Conservation (phyloP, 2,329 filamentous ascomycete species). For the Microdochium nivale region DNA sequence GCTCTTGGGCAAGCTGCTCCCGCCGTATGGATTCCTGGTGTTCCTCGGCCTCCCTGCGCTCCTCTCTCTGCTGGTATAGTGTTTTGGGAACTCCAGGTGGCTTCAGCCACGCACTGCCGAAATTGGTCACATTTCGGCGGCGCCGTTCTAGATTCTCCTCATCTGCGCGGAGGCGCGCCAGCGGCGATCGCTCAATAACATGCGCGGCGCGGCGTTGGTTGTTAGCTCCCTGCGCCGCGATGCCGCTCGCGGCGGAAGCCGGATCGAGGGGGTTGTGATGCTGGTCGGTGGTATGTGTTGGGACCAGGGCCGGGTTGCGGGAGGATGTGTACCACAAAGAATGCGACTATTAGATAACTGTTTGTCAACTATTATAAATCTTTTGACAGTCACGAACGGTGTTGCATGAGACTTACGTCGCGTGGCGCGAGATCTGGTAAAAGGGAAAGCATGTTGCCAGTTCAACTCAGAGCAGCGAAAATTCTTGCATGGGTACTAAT, state of each 20-base stretch:
- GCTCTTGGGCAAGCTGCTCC: slow-evolving; percentile 63
- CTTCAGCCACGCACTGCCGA: slow-evolving; percentile 83
- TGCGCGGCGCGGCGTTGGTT: slow-evolving; percentile 23
- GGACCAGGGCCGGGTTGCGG: slow-evolving; percentile 32
- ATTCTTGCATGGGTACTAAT: not conserved
- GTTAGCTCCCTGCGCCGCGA: slow-evolving; percentile 14
- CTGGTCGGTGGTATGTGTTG: slow-evolving; percentile 22
- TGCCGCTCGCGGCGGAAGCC: slow-evolving; percentile 6
- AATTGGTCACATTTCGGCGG: slow-evolving; percentile 74
- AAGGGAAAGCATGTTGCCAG: slow-evolving; percentile 47
- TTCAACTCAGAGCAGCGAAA: not conserved
- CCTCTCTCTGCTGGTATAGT: slow-evolving; percentile 81
- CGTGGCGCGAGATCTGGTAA: slow-evolving; percentile 61
- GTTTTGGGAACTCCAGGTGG: slow-evolving; percentile 86
- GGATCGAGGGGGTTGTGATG: slow-evolving; percentile 21
- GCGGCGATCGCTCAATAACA: slow-evolving; percentile 47
- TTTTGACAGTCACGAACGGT: slow-evolving; percentile 1
- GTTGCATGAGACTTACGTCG: slow-evolving; percentile 44
- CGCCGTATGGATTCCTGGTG: slow-evolving; percentile 65
- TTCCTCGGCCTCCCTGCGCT: slow-evolving; percentile 81
- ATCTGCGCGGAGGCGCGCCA: slow-evolving; percentile 65
- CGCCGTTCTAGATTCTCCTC: slow-evolving; percentile 70
- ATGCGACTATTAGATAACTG: slow-evolving; percentile 45
- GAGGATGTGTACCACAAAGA: slow-evolving; percentile 66
- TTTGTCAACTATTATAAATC: slow-evolving; percentile 8